These are phyloP conservation scores for Paratrimastix pyriformis DNA, from an alignment of 78 protist species.

Conservation along the genomic window DNA sequence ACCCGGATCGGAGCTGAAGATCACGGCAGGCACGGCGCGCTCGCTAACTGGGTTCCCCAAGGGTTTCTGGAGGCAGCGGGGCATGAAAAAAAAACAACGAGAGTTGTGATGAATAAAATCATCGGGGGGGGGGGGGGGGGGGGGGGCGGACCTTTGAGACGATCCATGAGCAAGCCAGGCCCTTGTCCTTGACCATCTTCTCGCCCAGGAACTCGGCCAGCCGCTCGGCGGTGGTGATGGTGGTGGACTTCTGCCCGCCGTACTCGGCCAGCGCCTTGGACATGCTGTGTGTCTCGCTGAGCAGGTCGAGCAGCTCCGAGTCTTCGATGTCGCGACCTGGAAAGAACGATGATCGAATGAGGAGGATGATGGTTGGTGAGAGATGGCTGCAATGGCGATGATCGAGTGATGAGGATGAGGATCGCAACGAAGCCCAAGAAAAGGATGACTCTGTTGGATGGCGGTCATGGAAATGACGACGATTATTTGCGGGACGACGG, in stretches of 20 bases:
- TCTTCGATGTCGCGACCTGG: conserved; percentile 43
- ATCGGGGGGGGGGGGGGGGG: no score
- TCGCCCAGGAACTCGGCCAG: conserved; percentile 78
- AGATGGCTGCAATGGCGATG: not conserved
- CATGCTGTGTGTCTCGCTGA: conserved; percentile 79
- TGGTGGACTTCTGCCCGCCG: conserved; percentile 48
- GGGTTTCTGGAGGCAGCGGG: conserved; percentile 57
- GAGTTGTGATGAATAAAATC: not conserved
- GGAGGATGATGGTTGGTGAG: not conserved
- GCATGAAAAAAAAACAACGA: not conserved
- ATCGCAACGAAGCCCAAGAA: not conserved
- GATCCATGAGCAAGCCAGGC: conserved; percentile 76
- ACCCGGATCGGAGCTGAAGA: conserved; percentile 55
- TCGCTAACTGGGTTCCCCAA: conserved; percentile 80
- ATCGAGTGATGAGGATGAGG: not conserved
- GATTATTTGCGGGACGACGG: not conserved
- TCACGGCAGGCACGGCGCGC: conserved; percentile 84
- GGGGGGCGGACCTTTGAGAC: no score
- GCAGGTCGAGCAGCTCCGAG: conserved; percentile 66
- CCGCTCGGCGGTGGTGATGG: conserved; percentile 61
- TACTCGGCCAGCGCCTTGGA: conserved; percentile 72
- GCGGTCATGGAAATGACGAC: not conserved
- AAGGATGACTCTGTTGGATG: not conserved
- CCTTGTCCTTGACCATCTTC: conserved; percentile 79
- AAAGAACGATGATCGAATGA: not conserved